Evolutionary conservation across 129 eudicot genomes (phyloP).

Genomic region (Ambrosia artemisiifolia): DNA sequence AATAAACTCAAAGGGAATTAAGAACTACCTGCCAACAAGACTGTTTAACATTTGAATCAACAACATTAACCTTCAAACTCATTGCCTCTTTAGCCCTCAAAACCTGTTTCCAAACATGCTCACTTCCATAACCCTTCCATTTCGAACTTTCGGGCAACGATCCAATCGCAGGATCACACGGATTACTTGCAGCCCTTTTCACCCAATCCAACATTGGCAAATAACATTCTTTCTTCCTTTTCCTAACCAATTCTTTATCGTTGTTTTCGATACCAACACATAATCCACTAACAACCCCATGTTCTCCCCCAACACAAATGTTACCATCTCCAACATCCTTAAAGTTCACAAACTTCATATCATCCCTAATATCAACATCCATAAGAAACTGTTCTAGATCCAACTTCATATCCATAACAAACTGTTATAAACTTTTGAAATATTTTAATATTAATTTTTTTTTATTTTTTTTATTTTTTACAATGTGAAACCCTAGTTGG

Average conservation of each 20-base stretch:
- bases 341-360: slow-evolving; percentile 1
- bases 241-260: slow-evolving; percentile 31
- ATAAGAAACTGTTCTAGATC: slow-evolving; percentile 15
- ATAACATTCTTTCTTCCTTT: slow-evolving; percentile 54
- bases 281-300: too few relatives aligned
- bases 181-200: slow-evolving; percentile 54
- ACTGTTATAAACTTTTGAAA: too few relatives aligned
- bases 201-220: slow-evolving; percentile 57
- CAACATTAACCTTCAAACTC: slow-evolving; percentile 44
- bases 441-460: too few relatives aligned
- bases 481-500: slow-evolving; percentile 18
- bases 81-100: slow-evolving; percentile 58
- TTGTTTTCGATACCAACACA: slow-evolving; percentile 37
- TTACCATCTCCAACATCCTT: slow-evolving; percentile 13
- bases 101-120: slow-evolving; percentile 64
- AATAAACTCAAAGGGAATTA: not conserved
- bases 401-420: slow-evolving; percentile 28
- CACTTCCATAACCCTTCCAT: slow-evolving; percentile 64
- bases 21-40: slow-evolving; percentile 48
- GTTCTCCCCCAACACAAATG: slow-evolving; percentile 22
- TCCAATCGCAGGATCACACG: slow-evolving; percentile 54
- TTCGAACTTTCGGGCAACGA: slow-evolving; percentile 54
- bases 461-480: too few relatives aligned
- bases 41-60: slow-evolving; percentile 37
- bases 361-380: slow-evolving; percentile 19